These are phyloP conservation scores for Neofusicoccum cordaticola DNA, from an alignment of 2,329 filamentous ascomycete species.

Conservation along the genomic window DNA sequence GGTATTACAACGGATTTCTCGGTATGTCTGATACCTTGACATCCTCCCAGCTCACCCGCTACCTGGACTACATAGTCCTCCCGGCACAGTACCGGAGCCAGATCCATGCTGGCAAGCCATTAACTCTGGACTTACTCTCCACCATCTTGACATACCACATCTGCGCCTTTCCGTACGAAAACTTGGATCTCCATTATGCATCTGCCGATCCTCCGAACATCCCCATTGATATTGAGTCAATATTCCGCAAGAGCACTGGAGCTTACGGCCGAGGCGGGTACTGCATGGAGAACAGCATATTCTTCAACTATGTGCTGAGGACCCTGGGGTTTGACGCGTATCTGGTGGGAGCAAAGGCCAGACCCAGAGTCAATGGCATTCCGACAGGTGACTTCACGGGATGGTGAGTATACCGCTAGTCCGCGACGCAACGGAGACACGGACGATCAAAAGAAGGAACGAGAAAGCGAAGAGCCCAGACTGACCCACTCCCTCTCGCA, in stretches of 20 bases:
- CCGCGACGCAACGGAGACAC: no score
- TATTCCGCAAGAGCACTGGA: constrained; percentile 47
- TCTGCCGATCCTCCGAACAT: constrained; percentile 20
- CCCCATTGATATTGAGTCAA: constrained; percentile 45
- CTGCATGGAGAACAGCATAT: constrained; percentile 58
- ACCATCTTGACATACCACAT: constrained; percentile 33
- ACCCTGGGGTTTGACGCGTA: constrained; percentile 55
- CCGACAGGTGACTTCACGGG: constrained; percentile 44
- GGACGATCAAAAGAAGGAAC: no score
- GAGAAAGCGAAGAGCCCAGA: no score
- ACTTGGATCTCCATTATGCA: constrained; percentile 54
- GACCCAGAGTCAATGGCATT: constrained; percentile 31
- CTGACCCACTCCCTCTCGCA: no score
- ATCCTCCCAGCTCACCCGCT: no score
- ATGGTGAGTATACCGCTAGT: constrained; percentile 36
- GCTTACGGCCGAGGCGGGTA: constrained; percentile 52
- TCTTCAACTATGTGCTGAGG: constrained; percentile 54
- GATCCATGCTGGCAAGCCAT: no score
- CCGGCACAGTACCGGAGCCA: no score
- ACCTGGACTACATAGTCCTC: no score
- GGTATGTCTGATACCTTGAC: no score
- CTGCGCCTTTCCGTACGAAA: constrained; percentile 55
- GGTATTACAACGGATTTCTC: no score
- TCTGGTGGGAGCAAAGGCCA: constrained; percentile 50
- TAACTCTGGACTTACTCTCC: no score